A percentile compares a stretch with the other conserved stretches of the same genome.
Conservation (phyloP, 208 protist species). For the Leptomonas seymouri region DNA sequence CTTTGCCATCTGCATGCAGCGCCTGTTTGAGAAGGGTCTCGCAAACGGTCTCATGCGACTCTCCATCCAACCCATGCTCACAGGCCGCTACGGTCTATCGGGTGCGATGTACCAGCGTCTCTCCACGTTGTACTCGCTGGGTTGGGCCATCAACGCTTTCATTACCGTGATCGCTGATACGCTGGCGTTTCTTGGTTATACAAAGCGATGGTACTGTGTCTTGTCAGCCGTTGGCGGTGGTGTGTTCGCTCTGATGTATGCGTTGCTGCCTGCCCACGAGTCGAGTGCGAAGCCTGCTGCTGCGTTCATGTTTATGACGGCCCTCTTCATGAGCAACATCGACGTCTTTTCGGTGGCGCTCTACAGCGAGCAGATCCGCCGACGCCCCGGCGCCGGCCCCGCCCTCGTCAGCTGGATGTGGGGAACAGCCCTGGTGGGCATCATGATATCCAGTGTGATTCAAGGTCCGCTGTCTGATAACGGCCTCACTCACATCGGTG, state of each 20-base stretch:
- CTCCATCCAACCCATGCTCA: slow-evolving; percentile 57
- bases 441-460: slow-evolving; percentile 45
- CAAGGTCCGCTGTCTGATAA: slow-evolving; percentile 54
- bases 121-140: slow-evolving; percentile 49
- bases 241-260: slow-evolving; percentile 53
- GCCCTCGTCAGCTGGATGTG: slow-evolving; percentile 73
- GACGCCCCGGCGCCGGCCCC: slow-evolving; percentile 36
- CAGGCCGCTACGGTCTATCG: slow-evolving; percentile 40
- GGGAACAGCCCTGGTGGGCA: slow-evolving; percentile 53
- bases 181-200: slow-evolving; percentile 69
- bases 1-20: slow-evolving; percentile 48
- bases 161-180: slow-evolving; percentile 64
- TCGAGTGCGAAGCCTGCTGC: slow-evolving; percentile 37
- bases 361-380: slow-evolving; percentile 64
- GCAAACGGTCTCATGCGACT: slow-evolving; percentile 53
- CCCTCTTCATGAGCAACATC: slow-evolving; percentile 56
- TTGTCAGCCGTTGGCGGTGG: slow-evolving; percentile 51
- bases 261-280: slow-evolving; percentile 41
- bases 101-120: slow-evolving; percentile 58
- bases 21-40: slow-evolving; percentile 61
- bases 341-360: slow-evolving; percentile 70
- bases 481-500: slow-evolving; percentile 35
- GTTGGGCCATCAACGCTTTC: slow-evolving; percentile 70
- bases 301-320: slow-evolving; percentile 52
- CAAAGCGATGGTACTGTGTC: slow-evolving; percentile 76